Base-by-base conservation (phyloP, 352 stramenopile species). In the Globisporangium cylindrosporum region DNA sequence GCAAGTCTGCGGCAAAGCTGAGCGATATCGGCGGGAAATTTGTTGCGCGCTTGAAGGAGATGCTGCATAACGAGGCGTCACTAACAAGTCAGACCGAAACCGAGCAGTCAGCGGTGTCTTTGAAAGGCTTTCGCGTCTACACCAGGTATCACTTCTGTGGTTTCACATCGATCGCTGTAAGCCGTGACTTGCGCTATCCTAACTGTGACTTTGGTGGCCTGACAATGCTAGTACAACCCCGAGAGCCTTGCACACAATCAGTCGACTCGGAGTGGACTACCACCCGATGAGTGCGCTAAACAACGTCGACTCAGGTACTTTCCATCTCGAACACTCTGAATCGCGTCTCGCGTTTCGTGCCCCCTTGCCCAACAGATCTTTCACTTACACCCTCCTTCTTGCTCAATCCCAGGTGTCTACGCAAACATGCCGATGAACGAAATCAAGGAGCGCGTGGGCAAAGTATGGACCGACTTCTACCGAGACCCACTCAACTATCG, bases 401-500 rank as follows among this genome's bases (percentile, higher is more conserved):
- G 32, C 6, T 49, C 32, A 27, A 62, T 49, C 9, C 3, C 54
- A 82, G 77, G 75, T 7, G 64, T 78, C 25, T 84, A 79, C 51
- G 73, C 77, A 1, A 78, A 82, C 38, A 79, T 84, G 71, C 64
- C 77, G 10, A 62, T 77, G 38, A 64, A 59, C 20, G 77, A 82
- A 25, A 75, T 84, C 58, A 79, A 74, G 24, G 67, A 76, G 22
- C 72, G 66, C 8, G 72, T 84, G 72, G 72, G 64, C 32, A 67
- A 78, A 29, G 65, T 79, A 27, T 73, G 74, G 55, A 68, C 64
- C 34, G 73, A 82, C 36, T 84, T 81, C 59, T 81, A 73, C 24
- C 68, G 70, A n/a, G 77, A 84, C 18, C 77, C 77, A 2, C 74
- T 84, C 56, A 84, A 81, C 60, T 84, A 82, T 60, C 77, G 77